Conservation (phyloP, 768 basidiomycete genomes). For the Chalciporus chontae region DNA sequence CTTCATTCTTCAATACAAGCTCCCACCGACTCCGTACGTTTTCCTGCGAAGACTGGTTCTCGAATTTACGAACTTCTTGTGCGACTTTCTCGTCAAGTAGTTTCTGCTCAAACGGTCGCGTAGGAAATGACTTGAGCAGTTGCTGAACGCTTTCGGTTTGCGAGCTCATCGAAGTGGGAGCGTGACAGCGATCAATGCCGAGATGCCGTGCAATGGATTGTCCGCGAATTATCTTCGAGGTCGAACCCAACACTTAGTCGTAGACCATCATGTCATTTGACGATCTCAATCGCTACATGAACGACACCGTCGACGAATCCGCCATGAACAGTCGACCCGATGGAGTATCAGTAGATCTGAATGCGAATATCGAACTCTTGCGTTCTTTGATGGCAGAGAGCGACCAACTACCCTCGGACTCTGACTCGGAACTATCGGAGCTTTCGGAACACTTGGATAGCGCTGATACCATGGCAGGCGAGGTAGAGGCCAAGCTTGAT, state of each 20-base stretch:
- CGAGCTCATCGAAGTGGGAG: slow-evolving; percentile 40
- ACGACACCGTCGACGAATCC: slow-evolving; percentile 4
- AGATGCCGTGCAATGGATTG: slow-evolving; percentile 17
- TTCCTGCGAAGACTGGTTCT: slow-evolving; percentile 46
- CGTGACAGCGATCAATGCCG: slow-evolving; percentile 12
- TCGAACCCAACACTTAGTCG: too few species aligned
- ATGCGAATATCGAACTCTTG: slow-evolving; percentile 37
- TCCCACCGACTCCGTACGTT: slow-evolving; percentile 75
- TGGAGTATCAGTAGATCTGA: slow-evolving; percentile 18
- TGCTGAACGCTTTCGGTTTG: slow-evolving; percentile 48
- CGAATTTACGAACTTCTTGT: slow-evolving; percentile 41
- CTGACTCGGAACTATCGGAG: slow-evolving; percentile 47
- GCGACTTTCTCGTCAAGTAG: slow-evolving; percentile 49
- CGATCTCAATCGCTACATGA: slow-evolving; percentile 14
- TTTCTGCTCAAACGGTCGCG: slow-evolving; percentile 45
- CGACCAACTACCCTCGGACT: slow-evolving; percentile 24
- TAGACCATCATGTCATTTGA: slow-evolving; percentile 33
- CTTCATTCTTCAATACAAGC: slow-evolving; percentile 62
- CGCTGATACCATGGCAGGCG: slow-evolving; percentile 57
- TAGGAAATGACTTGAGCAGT: slow-evolving; percentile 51
- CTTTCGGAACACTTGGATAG: slow-evolving; percentile 52
- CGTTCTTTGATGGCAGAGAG: slow-evolving; percentile 28
- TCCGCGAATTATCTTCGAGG: slow-evolving; percentile 20
- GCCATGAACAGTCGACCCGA: slow-evolving; percentile 7
- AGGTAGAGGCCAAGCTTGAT: slow-evolving; percentile 62